phyloP scores from a whole-genome alignment of 176 grass and related monocot species.

The Saccharum spontaneum region DNA sequence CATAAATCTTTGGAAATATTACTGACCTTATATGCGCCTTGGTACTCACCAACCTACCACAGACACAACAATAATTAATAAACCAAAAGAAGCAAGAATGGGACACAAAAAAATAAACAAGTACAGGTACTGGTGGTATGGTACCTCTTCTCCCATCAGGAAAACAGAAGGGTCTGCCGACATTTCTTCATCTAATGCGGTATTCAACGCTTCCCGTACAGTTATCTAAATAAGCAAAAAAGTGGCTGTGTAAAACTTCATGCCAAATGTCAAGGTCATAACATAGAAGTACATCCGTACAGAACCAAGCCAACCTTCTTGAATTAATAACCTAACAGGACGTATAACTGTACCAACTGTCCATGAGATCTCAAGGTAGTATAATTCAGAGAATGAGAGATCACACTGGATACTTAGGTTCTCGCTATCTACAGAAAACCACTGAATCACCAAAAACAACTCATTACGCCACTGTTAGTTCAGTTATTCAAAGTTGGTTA shows the following conservation, averaged over 20 bases:
- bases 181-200: slow-evolving; percentile 90
- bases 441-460: not conserved
- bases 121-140: not conserved
- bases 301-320: not conserved
- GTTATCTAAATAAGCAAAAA: slow-evolving; percentile 57
- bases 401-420: not conserved
- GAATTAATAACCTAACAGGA: not conserved
- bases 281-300: not conserved
- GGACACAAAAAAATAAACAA: not conserved
- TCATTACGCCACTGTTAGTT: not conserved
- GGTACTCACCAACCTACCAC: slow-evolving; percentile 89
- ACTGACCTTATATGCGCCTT: slow-evolving; percentile 95
- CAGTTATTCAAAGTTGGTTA: not conserved
- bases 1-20: slow-evolving; percentile 6
- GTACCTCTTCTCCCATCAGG: slow-evolving; percentile 94
- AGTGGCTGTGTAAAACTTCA: slow-evolving; percentile 14
- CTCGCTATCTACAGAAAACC: not conserved
- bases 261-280: not conserved
- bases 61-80: slow-evolving; percentile 34
- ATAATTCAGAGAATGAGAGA: not conserved
- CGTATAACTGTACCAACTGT: not conserved
- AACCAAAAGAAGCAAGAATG: not conserved
- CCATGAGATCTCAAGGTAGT: not conserved
- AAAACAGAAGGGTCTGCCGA: slow-evolving; percentile 89
- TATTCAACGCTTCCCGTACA: slow-evolving; percentile 79